phyloP scores from a whole-genome alignment of 2,329 filamentous ascomycete species.

The Blumeriella jaapii region DNA sequence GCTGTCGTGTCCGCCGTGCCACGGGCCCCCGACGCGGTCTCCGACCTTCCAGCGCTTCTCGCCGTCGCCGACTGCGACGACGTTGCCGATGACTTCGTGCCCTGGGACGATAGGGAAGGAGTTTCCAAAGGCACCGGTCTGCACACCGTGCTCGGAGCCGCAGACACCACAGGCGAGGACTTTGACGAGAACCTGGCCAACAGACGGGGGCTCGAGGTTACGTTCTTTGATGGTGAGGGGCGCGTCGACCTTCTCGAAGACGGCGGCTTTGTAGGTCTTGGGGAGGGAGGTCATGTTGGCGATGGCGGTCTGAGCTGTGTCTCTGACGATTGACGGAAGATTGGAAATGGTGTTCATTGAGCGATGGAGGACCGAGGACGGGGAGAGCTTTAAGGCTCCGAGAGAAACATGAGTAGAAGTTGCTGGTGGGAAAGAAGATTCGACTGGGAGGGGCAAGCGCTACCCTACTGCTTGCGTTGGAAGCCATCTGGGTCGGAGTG shows the following conservation, averaged over 20 bases:
- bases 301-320: not conserved
- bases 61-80: constrained; percentile 46
- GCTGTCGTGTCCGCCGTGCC: constrained; percentile 53
- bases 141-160: constrained; percentile 42
- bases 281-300: constrained; percentile 35
- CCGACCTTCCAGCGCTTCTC: constrained; percentile 50
- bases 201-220: constrained; percentile 42
- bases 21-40: constrained; percentile 54
- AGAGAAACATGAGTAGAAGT: not conserved
- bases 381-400: too few species aligned
- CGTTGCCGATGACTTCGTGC: constrained; percentile 59
- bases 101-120: constrained; percentile 52
- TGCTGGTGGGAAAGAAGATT: too few species aligned
- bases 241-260: constrained; percentile 40
- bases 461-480: too few species aligned
- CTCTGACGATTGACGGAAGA: constrained; percentile 1
- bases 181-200: constrained; percentile 56
- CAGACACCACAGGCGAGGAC: constrained; percentile 63
- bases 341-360: constrained; percentile 1
- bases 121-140: constrained; percentile 39
- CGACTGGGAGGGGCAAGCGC: too few species aligned
- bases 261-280: constrained; percentile 54
- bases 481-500: too few species aligned
- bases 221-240: constrained; percentile 48
- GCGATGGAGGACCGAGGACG: not conserved